Base-by-base conservation (phyloP, 2,329 filamentous ascomycete genomes). In the Colletotrichum tamarilloi region DNA sequence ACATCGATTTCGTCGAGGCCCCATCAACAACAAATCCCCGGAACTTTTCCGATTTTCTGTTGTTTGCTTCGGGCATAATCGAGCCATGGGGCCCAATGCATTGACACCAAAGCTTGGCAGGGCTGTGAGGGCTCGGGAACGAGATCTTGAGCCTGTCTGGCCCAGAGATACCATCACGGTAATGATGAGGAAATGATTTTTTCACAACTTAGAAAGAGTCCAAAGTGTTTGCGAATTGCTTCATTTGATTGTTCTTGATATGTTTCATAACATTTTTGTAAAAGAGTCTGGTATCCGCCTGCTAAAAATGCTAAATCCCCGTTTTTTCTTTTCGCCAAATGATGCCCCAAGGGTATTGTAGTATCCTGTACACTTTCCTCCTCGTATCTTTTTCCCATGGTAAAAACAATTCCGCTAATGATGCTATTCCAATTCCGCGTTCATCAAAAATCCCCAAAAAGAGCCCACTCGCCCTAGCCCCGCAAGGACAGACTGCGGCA, bases 361-460 rank as follows among this genome's bases (percentile, higher is more conserved):
- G 58, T 60, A n/a, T 38, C 26, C 58, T 49, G 16, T 26, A 59
- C 8, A 46, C 32, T 38, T 58, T 30, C 52, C 55, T 9, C 49
- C 35, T 55, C 19, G 11, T 16, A 58, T 6, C 14, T 58, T 35
- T 24, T 58, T 35, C 35, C 14, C 56, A 5, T 8, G 11, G 9
- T 26, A 9, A 28, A 22, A 46, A 28, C n/a, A 8, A 32, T 35
- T n/a, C 46, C 32, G 42, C 59, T 67, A 30, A 55, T 56, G 56
- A 60, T 56, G 56, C 66, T 32, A 68, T 62, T 30, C 57, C 28
- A 32, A 68, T 46, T 62, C 57, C 66, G 56, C 62, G 24, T 62
- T 32, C 55, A 24, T 42, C 32, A 12, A 32, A 32, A 32, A 32
- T 22, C 12, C 42, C n/a, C 14, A 56, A 28, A 24, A 57, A 14